Evolutionary conservation across 176 grass and related monocot genomes (phyloP), one percentile per base, ranked within the genome.

Genomic region (Oryza meyeriana): DNA sequence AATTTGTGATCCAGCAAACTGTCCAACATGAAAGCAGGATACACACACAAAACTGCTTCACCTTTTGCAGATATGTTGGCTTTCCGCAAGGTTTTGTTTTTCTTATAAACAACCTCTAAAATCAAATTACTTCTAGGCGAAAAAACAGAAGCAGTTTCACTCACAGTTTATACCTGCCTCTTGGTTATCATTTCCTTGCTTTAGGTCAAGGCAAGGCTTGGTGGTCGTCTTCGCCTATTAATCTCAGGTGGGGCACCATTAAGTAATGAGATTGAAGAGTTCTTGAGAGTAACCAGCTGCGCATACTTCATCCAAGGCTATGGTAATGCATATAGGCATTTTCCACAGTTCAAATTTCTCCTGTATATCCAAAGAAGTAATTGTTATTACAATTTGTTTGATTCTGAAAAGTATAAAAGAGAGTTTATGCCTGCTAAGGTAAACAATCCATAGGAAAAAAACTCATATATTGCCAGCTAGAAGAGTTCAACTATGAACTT

Each of bases 251-350:
- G 96, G 16, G 96, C 96, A 33, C 96, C 96, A 39, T 82, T 99
- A 74, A 95, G 88, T 83, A 87, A 61, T 71, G 96, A 99, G 52
- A 99, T 99, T 26, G 96, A 99, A 85, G 96, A 99, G 59, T 99
- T 99, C 85, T 64, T 99, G 78, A 85, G 96, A 66, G 96, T 99
- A 64, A 95, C 96, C 68, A 87, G 85, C 61, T 99, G 96, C 75
- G 96, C 96, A 81, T 94, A 88, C 72, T 82, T 95, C 35, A 30
- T 69, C 77, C 96, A 99, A 94, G 96, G 96, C 44, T 99, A 99
- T 83, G 96, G 96, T 99, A 95, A 87, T 76, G 30, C 69, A 65
- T 72, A 78, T 12, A 58, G 25, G 64, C 17, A 35, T 7, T 59
- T 65, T 83, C 34, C 50, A 77, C 34, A 11, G 12, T 70, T 45